Evolutionary conservation across 139 green algal genomes (phyloP), one percentile per base, ranked within the genome.

Genomic region (Chlamydomonas sp.): DNA sequence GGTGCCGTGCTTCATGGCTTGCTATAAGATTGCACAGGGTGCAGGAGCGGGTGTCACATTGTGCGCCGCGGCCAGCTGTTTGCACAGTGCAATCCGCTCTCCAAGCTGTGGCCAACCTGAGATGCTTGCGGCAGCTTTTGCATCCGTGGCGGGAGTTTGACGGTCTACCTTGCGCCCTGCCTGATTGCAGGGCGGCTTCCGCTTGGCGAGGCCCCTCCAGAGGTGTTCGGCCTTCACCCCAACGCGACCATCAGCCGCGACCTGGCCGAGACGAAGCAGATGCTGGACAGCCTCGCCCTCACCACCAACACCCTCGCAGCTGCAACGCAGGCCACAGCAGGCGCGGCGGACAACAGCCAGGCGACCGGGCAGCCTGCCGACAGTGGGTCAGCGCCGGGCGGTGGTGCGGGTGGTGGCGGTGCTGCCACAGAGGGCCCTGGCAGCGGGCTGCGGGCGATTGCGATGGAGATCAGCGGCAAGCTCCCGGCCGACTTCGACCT

Each of bases 241-340:
- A 97, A 97, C 81, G 95, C 94, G 1, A 90, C 94, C 83, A 96
- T 97, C 79, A 93, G 91, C 1, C 92, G 93, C 5, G 93, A 94
- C 76, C 83, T 94, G 88, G 92, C 93, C 8, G 90, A 96, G 66
- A 95, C 95, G 1, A 67, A 85, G 16, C 69, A 91, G 68, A 63
- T 88, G 5, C 57, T 88, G 75, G 84, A 88, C 16, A 61, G 84
- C 2, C 63, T 88, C n/a, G 75, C 75, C 7, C 20, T 83, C 3
- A 77, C 73, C 2, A 87, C 83, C 7, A 17, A 62, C 62, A 61
- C 62, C 1, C 62, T 87, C 5, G 49, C 62, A 1, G 31, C 72
- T 4, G n/a, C 71, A 57, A 5, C 49, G 49, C 7, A 12, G n/a
- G 6, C 20, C 1, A 6, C 4, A 6, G 72, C 20, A n/a, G 72